Base-by-base conservation (phyloP, 305 asterid genomes). In the Andrographis paniculata region DNA sequence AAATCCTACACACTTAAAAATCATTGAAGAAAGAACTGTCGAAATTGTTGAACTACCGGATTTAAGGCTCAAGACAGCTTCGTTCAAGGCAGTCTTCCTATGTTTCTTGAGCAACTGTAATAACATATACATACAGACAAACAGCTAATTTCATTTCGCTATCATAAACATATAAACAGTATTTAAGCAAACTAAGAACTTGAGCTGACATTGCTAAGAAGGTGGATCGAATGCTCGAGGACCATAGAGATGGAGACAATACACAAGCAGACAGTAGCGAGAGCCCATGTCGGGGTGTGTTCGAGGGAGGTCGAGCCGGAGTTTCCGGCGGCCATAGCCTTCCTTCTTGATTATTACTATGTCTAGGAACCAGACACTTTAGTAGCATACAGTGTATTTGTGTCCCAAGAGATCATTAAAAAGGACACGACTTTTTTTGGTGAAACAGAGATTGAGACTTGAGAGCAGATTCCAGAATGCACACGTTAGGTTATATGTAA, bases 221-320 rank as follows among this genome's bases (percentile, higher is more conserved):
- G 65, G 33, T 62, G 55, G 62, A 62, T 42, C 3, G 31, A 30
- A 20, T 62, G 60, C 56, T 67, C 69, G 7, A 67, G 51, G 0
- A 43, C 0, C 17, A 67, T 20, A 16, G 69, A 62, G 17, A 58
- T 20, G 45, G 69, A 62, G 48, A 62, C 36, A 51, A 49, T 38
- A 52, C 58, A 0, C 56, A 67, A 53, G 62, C 52, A 67, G n/a
- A 67, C 42, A 18, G 59, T 31, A 27, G 69, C 73, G 22, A 62
- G 20, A 6, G 73, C 73, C 73, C 73, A 62, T 1, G 59, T 57
- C 0, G 69, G 73, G 17, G 68, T 61, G 27, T 48, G 4, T 22
- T 53, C 62, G 0, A 64, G 51, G 16, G 67, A 30, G 38, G 12
- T 54, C 38, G 64, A 36, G 47, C 33, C 39, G 4, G 55, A 50